Base-by-base conservation (phyloP, 2,329 filamentous ascomycete species). In the Cercospora janseana region DNA sequence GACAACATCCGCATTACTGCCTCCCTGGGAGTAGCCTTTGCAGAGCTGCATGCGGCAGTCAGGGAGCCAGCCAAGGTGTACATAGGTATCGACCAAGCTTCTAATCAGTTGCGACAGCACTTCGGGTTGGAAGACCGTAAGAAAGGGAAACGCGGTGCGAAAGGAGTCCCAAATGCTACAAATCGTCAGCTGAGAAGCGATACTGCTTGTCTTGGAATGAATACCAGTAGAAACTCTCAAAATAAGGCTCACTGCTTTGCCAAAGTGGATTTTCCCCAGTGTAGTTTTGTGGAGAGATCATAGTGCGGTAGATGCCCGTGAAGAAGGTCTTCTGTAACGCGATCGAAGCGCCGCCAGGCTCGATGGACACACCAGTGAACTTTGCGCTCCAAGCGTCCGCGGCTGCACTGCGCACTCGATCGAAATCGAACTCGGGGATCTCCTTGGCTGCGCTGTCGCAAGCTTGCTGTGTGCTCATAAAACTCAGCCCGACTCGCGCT, bases 21-120 rank as follows among this genome's bases (percentile, higher is more conserved):
- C 56, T 3, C 56, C 56, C 26, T 7, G 85, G 83, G 84, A 87
- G 52, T 75, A 81, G 0, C 84, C 83, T 60, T 83, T 83, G 63
- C 80, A 85, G 4, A 87, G 71, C 24, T 78, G 82, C 85, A 88
- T 88, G 24, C 84, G 79, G 87, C 63, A 60, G 18, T 89, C 86
- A 0, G 86, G 86, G 5, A 89, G 69, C 71, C 81, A 87, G 1
- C 86, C 86, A 52, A 83, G 76, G 54, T 87, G 77, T 20, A 79
- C 72, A 76, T 80, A 87, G 54, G 84, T 79, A 56, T 87, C 83
- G 46, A 87, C 78, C 40, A 86, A 70, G 1, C 83, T 85, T 9
- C 83, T 75, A 37, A 87, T 76, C 47, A 82, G 77, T 60, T 85
- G 82, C 60, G 83, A 81, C 58, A 86, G 81, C 4, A 77, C 74